Evolutionary conservation across 2,329 filamentous ascomycete species (phyloP).

Genomic region (Neurospora sp.): DNA sequence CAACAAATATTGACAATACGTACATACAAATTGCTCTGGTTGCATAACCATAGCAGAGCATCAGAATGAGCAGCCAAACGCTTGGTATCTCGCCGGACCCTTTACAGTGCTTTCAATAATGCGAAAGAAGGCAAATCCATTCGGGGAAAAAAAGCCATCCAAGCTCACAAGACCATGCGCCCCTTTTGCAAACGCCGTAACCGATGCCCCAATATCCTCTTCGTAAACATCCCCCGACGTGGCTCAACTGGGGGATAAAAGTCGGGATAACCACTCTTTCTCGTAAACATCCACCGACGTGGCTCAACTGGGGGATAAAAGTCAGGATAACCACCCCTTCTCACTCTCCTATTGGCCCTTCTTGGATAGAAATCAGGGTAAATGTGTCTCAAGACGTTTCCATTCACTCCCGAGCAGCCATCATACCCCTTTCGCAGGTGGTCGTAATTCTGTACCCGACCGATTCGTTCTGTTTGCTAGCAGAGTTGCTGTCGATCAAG

Average conservation of each 20-base stretch:
- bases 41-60: not conserved
- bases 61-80: not conserved
- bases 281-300: not conserved
- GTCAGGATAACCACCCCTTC: not conserved
- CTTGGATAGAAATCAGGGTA: not conserved
- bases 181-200: not conserved
- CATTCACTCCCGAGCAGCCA: not conserved
- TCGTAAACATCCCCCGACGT: not conserved
- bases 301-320: not conserved
- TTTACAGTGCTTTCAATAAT: not conserved
- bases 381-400: not conserved
- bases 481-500: conserved; percentile 1
- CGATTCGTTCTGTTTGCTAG: not conserved
- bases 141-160: not conserved
- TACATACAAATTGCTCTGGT: not conserved
- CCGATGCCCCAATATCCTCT: not conserved
- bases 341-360: not conserved
- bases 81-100: not conserved
- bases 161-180: not conserved
- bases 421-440: not conserved
- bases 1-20: not conserved
- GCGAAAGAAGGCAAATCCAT: not conserved
- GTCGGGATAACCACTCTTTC: not conserved
- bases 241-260: not conserved
- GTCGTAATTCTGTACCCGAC: not conserved